phyloP scores from a whole-genome alignment of 345 rosid species.

The Theobroma cacao region DNA sequence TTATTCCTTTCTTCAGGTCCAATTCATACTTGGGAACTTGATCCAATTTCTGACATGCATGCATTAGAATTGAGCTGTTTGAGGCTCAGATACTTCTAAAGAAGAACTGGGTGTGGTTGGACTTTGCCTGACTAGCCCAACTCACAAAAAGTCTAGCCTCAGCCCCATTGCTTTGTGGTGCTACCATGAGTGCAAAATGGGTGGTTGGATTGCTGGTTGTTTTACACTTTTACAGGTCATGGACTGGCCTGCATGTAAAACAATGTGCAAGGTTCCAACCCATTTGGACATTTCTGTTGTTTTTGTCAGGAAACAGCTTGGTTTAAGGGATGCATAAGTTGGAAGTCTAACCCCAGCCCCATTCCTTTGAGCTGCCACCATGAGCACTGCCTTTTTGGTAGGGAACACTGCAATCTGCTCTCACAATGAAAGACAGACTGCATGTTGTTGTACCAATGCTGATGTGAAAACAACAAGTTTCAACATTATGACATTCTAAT shows the following conservation, averaged over 20 bases:
- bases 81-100: not conserved
- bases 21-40: not conserved
- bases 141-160: not conserved
- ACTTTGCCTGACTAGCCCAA: not conserved
- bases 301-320: not conserved
- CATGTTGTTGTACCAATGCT: not conserved
- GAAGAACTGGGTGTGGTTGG: not conserved
- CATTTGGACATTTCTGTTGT: not conserved
- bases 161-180: not conserved
- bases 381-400: not conserved
- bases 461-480: too few species aligned
- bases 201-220: not conserved
- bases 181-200: not conserved
- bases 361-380: too few species aligned
- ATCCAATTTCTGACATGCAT: not conserved
- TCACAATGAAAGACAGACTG: not conserved
- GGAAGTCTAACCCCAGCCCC: not conserved
- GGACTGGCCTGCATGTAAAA: not conserved
- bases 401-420: constrained; percentile 1
- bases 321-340: not conserved
- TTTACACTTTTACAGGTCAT: not conserved
- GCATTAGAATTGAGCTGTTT: not conserved
- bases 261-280: not conserved
- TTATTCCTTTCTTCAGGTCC: constrained; percentile 26
- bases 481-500: not conserved